These are phyloP conservation scores for Metschnikowia vanudenii DNA, from an alignment of 805 yeast species.

Conservation along the genomic window DNA sequence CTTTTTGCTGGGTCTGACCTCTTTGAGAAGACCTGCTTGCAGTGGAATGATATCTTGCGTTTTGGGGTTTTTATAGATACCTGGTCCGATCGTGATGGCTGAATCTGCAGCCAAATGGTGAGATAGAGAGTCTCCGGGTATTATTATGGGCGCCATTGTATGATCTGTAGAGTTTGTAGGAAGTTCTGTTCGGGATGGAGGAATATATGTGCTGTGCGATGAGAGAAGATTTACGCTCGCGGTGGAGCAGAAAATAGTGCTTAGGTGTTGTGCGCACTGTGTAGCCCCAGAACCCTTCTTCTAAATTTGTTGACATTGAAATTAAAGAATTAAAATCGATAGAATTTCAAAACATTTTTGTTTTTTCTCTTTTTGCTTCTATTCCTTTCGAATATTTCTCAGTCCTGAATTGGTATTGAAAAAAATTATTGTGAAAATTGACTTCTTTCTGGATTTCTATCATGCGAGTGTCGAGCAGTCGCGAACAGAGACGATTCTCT, in stretches of 20 bases:
- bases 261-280: constrained; percentile 1
- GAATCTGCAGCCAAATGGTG: constrained; percentile 8
- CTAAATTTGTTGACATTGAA: background rate
- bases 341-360: too few species aligned
- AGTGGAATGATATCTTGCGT: constrained; percentile 20
- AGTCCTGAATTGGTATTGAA: too few species aligned
- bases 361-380: too few species aligned
- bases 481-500: too few species aligned
- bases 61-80: constrained; percentile 19
- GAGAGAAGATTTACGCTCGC: background rate
- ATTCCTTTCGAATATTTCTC: too few species aligned
- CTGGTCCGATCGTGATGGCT: constrained; percentile 21
- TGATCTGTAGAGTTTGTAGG: background rate
- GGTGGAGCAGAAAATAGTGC: background rate
- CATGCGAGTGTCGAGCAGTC: too few species aligned
- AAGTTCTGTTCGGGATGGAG: background rate
- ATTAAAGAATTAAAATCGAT: too few species aligned
- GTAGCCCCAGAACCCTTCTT: background rate
- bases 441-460: too few species aligned
- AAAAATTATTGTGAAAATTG: too few species aligned
- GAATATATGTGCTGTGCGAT: background rate
- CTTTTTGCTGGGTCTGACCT: constrained; percentile 25
- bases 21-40: constrained; percentile 19
- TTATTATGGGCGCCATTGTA: constrained; percentile 13
- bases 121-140: constrained; percentile 21